A percentile compares a stretch with the other conserved stretches of the same genome.
These are phyloP conservation scores for Phytopythium montanum DNA, from an alignment of 352 stramenopile species.

Conservation along the genomic window DNA sequence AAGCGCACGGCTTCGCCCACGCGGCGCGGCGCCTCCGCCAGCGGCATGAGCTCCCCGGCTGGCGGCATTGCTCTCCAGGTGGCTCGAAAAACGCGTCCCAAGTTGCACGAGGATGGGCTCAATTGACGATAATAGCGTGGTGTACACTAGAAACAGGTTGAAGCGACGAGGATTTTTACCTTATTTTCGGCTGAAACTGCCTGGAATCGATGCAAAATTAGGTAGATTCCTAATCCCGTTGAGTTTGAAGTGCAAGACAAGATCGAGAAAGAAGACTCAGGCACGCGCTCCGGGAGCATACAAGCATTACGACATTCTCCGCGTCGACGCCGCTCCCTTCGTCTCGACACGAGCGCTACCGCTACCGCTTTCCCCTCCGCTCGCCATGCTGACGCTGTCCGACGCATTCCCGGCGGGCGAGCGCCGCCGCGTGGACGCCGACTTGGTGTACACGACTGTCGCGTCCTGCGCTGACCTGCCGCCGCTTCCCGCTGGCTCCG, in stretches of 20 bases:
- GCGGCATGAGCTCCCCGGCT: conserved; percentile 17
- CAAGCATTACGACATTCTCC: conserved; percentile 8
- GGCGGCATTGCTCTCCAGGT: conserved; percentile 3
- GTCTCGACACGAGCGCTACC: not conserved
- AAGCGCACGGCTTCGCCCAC: conserved; percentile 35
- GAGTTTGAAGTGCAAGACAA: conserved; percentile 6
- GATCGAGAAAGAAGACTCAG: not conserved
- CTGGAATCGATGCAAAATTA: not conserved
- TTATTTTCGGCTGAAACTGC: not conserved
- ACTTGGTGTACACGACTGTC: conserved; percentile 34
- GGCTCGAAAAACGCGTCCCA: not conserved
- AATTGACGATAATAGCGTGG: not conserved
- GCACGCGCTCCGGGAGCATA: not conserved
- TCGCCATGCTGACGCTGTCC: not conserved
- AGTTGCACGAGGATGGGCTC: not conserved
- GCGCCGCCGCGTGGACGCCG: conserved; percentile 13
- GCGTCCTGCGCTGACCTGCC: conserved; percentile 15
- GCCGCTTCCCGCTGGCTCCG: conserved; percentile 19
- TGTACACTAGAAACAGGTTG: not conserved
- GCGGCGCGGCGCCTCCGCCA: conserved; percentile 18
- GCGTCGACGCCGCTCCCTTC: not conserved
- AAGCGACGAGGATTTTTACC: not conserved
- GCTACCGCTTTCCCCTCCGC: not conserved
- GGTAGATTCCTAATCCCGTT: not conserved
- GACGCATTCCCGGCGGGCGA: not conserved